phyloP scores from a whole-genome alignment of 2,329 filamentous ascomycete genomes.

The Phialophora verrucosa region DNA sequence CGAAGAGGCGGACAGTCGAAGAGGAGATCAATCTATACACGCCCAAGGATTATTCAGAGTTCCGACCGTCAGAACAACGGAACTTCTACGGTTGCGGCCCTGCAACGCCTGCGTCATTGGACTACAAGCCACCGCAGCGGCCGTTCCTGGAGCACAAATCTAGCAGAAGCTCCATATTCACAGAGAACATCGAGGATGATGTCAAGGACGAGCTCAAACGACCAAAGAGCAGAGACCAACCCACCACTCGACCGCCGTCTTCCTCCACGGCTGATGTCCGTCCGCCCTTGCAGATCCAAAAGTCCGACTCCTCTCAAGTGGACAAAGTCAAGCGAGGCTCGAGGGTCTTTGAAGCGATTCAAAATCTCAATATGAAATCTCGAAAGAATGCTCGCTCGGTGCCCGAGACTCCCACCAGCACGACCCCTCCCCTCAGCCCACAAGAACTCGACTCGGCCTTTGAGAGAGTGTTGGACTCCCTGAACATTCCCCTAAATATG shows the following conservation, averaged over 20 bases:
- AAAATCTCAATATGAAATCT: constrained; percentile 37
- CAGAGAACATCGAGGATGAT: constrained; percentile 42
- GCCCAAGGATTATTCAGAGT: constrained; percentile 55
- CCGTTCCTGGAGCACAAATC: constrained; percentile 40
- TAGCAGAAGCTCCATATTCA: constrained; percentile 41
- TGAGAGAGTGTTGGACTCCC: constrained; percentile 68
- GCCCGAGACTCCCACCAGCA: constrained; percentile 7
- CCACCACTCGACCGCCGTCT: constrained; percentile 26
- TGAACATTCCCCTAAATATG: constrained; percentile 93
- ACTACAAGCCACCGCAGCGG: constrained; percentile 52
- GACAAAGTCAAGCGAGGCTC: constrained; percentile 37
- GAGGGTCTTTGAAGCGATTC: constrained; percentile 37
- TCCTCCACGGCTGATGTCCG: constrained; percentile 18
- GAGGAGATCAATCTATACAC: constrained; percentile 66
- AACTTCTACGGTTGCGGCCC: constrained; percentile 63
- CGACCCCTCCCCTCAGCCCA: constrained; percentile 30
- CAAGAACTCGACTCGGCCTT: constrained; percentile 40
- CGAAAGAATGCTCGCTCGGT: constrained; percentile 18
- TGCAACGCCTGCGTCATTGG: constrained; percentile 45
- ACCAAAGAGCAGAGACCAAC: constrained; percentile 32
- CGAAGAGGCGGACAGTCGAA: constrained; percentile 53
- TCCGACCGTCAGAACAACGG: constrained; percentile 66
- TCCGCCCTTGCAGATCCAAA: constrained; percentile 18
- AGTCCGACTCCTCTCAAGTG: constrained; percentile 26
- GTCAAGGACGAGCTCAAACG: constrained; percentile 26